These are phyloP conservation scores for Cystofilobasidium macerans DNA, from an alignment of 768 basidiomycete species.

Conservation along the genomic window DNA sequence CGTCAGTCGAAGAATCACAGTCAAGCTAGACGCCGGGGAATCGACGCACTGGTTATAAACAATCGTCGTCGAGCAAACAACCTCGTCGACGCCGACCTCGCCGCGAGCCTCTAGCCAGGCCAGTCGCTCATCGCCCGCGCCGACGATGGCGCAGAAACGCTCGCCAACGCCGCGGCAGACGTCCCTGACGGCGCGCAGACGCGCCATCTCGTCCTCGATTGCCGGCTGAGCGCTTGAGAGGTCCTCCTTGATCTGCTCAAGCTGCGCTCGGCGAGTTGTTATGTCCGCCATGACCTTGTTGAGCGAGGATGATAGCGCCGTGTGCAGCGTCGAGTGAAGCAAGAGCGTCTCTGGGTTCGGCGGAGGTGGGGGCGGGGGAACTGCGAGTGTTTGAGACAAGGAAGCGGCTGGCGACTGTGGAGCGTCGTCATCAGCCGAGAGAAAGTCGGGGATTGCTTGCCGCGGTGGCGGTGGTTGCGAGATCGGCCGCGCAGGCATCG, in stretches of 20 bases:
- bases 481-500: neutral
- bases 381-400: neutral
- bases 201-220: slow-evolving; percentile 88
- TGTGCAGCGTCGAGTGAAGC: slow-evolving; percentile 55
- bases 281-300: slow-evolving; percentile 49
- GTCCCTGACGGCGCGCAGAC: slow-evolving; percentile 81
- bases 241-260: slow-evolving; percentile 71
- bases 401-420: neutral
- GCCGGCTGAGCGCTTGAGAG: slow-evolving; percentile 83
- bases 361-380: slow-evolving; percentile 51
- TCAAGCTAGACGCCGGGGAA: slow-evolving; percentile 1
- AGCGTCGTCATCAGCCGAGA: slow-evolving; percentile 11
- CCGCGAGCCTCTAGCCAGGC: slow-evolving; percentile 67
- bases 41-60: slow-evolving; percentile 85
- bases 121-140: slow-evolving; percentile 60
- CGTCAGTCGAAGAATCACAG: neutral
- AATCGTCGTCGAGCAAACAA: slow-evolving; percentile 87
- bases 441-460: slow-evolving; percentile 22
- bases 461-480: slow-evolving; percentile 4
- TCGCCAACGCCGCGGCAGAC: slow-evolving; percentile 72
- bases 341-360: slow-evolving; percentile 80
- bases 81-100: slow-evolving; percentile 89
- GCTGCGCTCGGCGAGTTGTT: slow-evolving; percentile 45
- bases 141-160: slow-evolving; percentile 54
- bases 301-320: slow-evolving; percentile 60